phyloP scores from a whole-genome alignment of 2,329 filamentous ascomycete genomes.

The Hirsutella thompsonii region DNA sequence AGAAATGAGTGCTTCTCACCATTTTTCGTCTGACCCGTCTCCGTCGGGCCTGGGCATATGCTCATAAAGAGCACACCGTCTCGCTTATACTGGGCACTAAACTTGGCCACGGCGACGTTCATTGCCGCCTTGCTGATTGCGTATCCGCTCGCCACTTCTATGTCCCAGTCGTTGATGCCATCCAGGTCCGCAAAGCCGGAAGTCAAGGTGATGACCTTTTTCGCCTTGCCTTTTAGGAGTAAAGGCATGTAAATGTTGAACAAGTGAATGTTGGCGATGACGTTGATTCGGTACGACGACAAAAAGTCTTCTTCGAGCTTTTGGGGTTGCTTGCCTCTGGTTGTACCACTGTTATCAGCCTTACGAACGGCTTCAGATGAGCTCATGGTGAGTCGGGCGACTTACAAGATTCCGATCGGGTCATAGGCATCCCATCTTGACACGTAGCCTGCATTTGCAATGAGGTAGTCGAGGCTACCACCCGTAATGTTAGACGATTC shows the following conservation, averaged over 20 bases:
- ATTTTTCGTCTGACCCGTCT: conserved; percentile 19
- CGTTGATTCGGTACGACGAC: conserved; percentile 30
- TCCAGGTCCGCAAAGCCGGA: conserved; percentile 34
- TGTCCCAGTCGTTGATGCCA: conserved; percentile 20
- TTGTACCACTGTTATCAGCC: no score
- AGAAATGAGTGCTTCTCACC: conserved; percentile 10
- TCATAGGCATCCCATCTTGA: conserved; percentile 14
- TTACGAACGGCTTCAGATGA: no score
- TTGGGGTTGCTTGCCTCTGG: neutral
- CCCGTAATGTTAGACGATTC: conserved; percentile 11
- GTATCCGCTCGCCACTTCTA: conserved; percentile 27
- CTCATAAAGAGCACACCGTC: conserved; percentile 39
- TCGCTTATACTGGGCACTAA: conserved; percentile 30
- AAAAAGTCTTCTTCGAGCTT: neutral
- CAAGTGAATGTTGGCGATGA: conserved; percentile 36
- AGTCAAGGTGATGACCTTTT: conserved; percentile 41
- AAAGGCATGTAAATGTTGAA: conserved; percentile 40
- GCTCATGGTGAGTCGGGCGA: no score
- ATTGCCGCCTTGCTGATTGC: conserved; percentile 36
- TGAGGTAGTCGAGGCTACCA: conserved; percentile 32
- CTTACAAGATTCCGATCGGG: conserved; percentile 25
- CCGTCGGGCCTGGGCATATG: conserved; percentile 38
- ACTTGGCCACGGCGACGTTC: conserved; percentile 41
- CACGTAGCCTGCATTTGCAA: conserved; percentile 34
- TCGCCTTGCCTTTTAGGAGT: conserved; percentile 31